Conservation (phyloP, 192 early-diverging fungal species). For the Entrophospora sp. region DNA sequence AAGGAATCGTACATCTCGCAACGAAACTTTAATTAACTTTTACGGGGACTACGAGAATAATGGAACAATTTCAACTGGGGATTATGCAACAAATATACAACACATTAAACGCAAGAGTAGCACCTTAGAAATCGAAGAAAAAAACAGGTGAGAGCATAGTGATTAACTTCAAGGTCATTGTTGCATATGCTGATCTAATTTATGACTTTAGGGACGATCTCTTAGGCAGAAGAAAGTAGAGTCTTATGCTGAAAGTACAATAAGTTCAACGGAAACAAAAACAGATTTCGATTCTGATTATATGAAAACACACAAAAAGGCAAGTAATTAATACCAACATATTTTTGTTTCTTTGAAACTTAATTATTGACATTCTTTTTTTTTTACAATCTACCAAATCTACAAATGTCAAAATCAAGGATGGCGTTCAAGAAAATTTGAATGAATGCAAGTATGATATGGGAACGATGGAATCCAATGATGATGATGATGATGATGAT, state of each 20-base stretch:
- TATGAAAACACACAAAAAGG: not conserved
- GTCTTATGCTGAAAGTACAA: not conserved
- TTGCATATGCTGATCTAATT: not conserved
- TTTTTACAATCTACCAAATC: not conserved
- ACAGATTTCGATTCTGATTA: not conserved
- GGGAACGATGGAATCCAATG: no score
- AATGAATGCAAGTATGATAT: no score
- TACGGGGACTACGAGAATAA: not conserved
- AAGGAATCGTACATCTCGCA: conserved; percentile 1
- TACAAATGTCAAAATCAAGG: no score
- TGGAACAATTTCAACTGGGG: not conserved
- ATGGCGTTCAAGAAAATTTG: no score
- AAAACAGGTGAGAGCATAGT: not conserved
- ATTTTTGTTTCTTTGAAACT: not conserved
- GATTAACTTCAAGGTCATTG: not conserved
- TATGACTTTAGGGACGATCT: not conserved
- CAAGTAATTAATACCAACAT: not conserved
- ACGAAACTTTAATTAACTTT: not conserved
- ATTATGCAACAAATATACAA: not conserved
- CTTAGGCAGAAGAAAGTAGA: not conserved
- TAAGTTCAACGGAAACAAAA: not conserved
- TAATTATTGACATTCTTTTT: conserved; percentile 5
- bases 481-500: no score
- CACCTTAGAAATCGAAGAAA: not conserved
- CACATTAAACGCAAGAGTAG: not conserved